Base-by-base conservation (phyloP, 768 basidiomycete species). In the Macrolepiota fuliginosa region DNA sequence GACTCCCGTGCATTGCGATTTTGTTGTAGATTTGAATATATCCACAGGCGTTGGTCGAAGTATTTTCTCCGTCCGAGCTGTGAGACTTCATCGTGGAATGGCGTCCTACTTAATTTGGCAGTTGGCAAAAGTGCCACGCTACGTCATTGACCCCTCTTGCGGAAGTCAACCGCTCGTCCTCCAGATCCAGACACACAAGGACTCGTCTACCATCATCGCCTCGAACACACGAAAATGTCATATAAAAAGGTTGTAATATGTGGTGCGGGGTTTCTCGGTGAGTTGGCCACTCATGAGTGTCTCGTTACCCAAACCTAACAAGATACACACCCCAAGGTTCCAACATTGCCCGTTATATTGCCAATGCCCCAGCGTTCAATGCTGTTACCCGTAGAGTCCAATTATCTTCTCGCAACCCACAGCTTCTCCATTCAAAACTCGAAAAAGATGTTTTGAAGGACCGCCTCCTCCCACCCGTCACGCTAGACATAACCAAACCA, bases 191-290 rank as follows among this genome's bases (percentile, higher is more conserved):
- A 45, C 4, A n/a, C 24, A 9, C 11, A 13, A 36, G 15, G 50
- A 4, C 17, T 37, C 1, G 24, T 25, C 29, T 61, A 11, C 11
- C 45, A 25, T 24, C 40, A 12, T 27, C 10, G 10, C 37, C 25
- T 0, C 17, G 39, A 29, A 49, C 12, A 3, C 27, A 15, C 27
- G 2, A 9, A 4, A 36, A 70, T 71, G 68, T 40, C 68, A 13
- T 50, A 63, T 12, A 63, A 65, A 36, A 83, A 81, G 67, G 72
- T 83, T 36, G 80, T 83, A 27, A 69, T 84, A 13, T 85, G 84
- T 54, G 83, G 84, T 37, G 79, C 83, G 56, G 83, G 83, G 19
- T 90, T 90, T 67, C 67, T 91, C 64, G 89, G 89, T 85, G 64
- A 35, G 51, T 57, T 3, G 35, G 36, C 53, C 56, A 36, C 46